Evolutionary conservation across 1,139 yeast species (phyloP).

Genomic region (Debaryomyces sp.): DNA sequence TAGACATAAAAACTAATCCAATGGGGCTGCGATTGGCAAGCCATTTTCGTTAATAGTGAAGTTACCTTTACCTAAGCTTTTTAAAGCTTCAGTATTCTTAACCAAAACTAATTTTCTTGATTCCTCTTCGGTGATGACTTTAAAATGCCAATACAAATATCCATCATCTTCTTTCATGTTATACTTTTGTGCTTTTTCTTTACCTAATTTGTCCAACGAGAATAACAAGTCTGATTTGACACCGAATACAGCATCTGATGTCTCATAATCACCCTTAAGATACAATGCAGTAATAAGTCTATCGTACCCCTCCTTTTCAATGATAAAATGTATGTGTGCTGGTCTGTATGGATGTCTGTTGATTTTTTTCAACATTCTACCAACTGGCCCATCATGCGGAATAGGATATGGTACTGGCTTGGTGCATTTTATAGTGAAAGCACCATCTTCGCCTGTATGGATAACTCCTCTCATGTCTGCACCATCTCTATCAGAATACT

Average conservation of each 20-base stretch:
- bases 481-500: constrained; percentile 21
- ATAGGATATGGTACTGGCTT: constrained; percentile 41
- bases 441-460: constrained; percentile 28
- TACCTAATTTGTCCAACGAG: constrained; percentile 21
- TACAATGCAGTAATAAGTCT: constrained; percentile 34
- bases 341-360: constrained; percentile 42
- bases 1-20: neutral
- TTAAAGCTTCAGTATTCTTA: constrained; percentile 21
- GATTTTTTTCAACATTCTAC: constrained; percentile 28
- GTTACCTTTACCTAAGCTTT: constrained; percentile 10
- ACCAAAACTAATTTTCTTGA: constrained; percentile 16
- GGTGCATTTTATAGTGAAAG: constrained; percentile 29
- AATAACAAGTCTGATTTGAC: constrained; percentile 24
- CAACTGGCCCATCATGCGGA: constrained; percentile 45
- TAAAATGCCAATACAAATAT: constrained; percentile 28
- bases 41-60: constrained; percentile 20
- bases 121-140: constrained; percentile 22
- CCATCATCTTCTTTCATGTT: constrained; percentile 26
- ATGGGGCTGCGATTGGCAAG: constrained; percentile 16
- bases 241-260: constrained; percentile 34
- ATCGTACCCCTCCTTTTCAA: constrained; percentile 31
- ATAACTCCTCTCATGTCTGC: constrained; percentile 38
- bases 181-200: constrained; percentile 21
- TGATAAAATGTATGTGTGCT: constrained; percentile 36
- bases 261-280: constrained; percentile 31